Conservation (phyloP, 163 green algal species). For the Scenedesmus sp. region DNA sequence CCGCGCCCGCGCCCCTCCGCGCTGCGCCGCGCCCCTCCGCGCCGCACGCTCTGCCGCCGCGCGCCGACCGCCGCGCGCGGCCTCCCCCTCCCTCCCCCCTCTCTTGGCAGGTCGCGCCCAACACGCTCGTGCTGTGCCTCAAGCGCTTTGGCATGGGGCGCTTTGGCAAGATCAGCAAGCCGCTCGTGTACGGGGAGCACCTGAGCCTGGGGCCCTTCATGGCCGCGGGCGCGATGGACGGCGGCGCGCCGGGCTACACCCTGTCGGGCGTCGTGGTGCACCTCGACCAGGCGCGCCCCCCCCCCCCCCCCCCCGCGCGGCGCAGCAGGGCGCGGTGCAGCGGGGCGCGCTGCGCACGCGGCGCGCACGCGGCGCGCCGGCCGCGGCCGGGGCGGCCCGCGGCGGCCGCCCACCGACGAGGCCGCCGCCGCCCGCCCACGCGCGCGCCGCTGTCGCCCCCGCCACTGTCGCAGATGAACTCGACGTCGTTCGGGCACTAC, state of each 20-base stretch:
- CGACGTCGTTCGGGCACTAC: conserved; percentile 84
- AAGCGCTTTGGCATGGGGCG: conserved; percentile 56
- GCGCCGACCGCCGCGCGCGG: too few species aligned
- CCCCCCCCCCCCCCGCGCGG: too few species aligned
- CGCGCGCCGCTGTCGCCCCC: not conserved
- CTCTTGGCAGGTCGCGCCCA: conserved; percentile 61
- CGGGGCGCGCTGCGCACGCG: too few species aligned
- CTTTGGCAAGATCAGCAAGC: conserved; percentile 56
- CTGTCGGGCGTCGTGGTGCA: conserved; percentile 91
- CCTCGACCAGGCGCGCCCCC: conserved; percentile 78
- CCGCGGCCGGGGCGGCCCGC: too few species aligned
- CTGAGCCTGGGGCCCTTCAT: conserved; percentile 55
- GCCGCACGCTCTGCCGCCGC: too few species aligned
- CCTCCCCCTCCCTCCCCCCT: conserved; percentile 10
- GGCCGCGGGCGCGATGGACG: conserved; percentile 47
- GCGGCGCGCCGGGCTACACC: conserved; percentile 59
- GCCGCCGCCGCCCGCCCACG: too few species aligned
- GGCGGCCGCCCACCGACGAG: too few species aligned
- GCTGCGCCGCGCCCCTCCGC: too few species aligned
- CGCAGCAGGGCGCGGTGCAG: too few species aligned
- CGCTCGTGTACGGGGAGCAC: conserved; percentile 40
- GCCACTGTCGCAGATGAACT: conserved; percentile 51
- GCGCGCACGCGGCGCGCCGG: too few species aligned
- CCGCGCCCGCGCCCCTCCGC: too few species aligned
- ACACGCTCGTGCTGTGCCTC: conserved; percentile 56